Evolutionary conservation across 441 rosid species (phyloP).

Genomic region (Hypseocharis bilobata): DNA sequence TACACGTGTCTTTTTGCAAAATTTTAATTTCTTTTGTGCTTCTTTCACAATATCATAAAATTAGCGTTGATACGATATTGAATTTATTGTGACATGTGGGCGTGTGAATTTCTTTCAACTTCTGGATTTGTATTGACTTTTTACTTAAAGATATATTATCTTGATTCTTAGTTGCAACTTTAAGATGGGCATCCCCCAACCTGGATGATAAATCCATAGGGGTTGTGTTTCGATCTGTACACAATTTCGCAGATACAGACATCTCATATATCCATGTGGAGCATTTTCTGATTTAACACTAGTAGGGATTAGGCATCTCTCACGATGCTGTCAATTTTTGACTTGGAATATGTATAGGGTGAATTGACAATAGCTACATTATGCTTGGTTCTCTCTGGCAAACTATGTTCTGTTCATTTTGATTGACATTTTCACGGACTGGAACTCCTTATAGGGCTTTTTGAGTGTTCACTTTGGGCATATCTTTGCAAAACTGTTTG

Average conservation of each 20-base stretch:
- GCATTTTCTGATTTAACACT: background rate
- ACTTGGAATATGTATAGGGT: background rate
- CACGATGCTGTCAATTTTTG: background rate
- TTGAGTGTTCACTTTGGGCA: no score
- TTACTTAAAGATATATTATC: no score
- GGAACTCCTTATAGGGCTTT: no score
- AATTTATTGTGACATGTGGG: no score
- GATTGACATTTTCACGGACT: background rate
- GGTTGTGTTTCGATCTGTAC: background rate
- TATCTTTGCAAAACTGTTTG: no score
- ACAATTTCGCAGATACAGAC: background rate
- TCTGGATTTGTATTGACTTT: no score
- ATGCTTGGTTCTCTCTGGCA: background rate
- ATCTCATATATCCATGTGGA: background rate
- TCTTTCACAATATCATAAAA: no score
- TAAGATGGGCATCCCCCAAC: no score
- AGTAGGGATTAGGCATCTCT: background rate
- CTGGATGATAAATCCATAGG: background rate
- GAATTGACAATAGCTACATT: background rate
- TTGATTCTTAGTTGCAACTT: no score
- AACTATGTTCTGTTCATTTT: background rate
- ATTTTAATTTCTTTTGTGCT: background rate
- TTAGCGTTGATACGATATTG: no score
- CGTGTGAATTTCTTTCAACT: no score
- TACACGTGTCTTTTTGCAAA: background rate